Evolutionary conservation across 345 rosid species (phyloP), one percentile per base, ranked within the genome.

Genomic region (Aquilaria yunnanensis): DNA sequence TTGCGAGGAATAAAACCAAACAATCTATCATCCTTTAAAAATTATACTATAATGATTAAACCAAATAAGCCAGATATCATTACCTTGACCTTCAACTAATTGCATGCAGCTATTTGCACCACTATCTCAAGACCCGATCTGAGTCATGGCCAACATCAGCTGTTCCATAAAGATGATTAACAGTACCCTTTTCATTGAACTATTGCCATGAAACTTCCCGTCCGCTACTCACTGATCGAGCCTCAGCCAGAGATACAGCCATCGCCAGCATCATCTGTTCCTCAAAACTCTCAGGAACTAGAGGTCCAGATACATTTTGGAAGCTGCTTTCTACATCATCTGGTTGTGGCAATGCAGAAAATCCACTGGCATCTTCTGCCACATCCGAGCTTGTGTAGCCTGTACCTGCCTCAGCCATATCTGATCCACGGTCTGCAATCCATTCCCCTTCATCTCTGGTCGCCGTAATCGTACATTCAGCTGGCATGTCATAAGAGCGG

Each of bases 261-360:
- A 86, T 83, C 43, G 97, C 96, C 66, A 94, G 68, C 96, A 90
- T 86, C 96, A 90, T 90, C 76, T 90, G 96, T 67, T 94, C 99
- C 79, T 94, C 99, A 54, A 76, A 94, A 77, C 80, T 90, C 80
- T 87, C 95, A 7, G 96, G 97, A 57, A 84, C 69, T 13, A 90
- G 75, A 41, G 92, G 82, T 37, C 68, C 84, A 4, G 81, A 69
- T 51, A 70, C 41, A 64, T 57, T 75, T 47, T 68, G 76, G 43
- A 75, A 74, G 56, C 64, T 60, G 32, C 66, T 72, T 47, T 66
- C 79, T 46, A 71, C 68, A 47, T 74, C 85, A 64, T 78, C 78
- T 8, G 61, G 67, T 62, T 67, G 74, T 13, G 83, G 68, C 54
- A 81, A 45, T 34, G 70, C 64, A 56, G 85, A 76, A 51, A 76